Evolutionary conservation across 805 yeast species (phyloP), one percentile per base, ranked within the genome.

Genomic region (Priceomyces melissophilus): DNA sequence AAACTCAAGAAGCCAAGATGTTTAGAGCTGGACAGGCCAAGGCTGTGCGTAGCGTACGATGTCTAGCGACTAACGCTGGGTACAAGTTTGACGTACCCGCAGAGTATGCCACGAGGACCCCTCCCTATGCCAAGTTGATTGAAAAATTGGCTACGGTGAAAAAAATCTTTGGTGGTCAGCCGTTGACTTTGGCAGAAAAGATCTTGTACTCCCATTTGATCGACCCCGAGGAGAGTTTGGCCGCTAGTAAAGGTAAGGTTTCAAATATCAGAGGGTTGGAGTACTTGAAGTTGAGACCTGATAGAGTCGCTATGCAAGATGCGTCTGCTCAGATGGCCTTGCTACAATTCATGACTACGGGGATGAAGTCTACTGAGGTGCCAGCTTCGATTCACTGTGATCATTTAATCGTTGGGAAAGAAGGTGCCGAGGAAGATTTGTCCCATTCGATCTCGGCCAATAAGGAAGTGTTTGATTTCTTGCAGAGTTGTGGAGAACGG

Each of bases 281-380:
- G 39, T 93, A 93, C 69, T 77, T 93, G 63, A 93, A 93, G 73
- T 77, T 93, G 55, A 81, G 86, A 62, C 99, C 99, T 16, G 99
- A 93, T 63, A 81, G 99, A 63, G 98, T 93, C 36, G 99, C 99
- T 20, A 91, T 95, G 95, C 99, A 93, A 74, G 99, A 93, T 75
- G 99, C 99, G n/a, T 87, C 96, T 26, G 99, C 99, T 13, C 99
- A 93, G 70, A 93, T 91, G 87, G 99, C 99, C n/a, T 74, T 93
- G 52, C 73, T 93, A 54, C 99, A 93, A 70, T 93, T 93, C 72
- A 93, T 93, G 96, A 88, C 97, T 40, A 91, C 96, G 50, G 95
- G 96, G 29, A 79, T 91, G 79, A 73, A 84, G 38, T 65, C 79
- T 29, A 91, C 96, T 13, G 85, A 86, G 5, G 96, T 95, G 7